Conservation (phyloP, 2,329 filamentous ascomycete species). For the Daldinia sp. region DNA sequence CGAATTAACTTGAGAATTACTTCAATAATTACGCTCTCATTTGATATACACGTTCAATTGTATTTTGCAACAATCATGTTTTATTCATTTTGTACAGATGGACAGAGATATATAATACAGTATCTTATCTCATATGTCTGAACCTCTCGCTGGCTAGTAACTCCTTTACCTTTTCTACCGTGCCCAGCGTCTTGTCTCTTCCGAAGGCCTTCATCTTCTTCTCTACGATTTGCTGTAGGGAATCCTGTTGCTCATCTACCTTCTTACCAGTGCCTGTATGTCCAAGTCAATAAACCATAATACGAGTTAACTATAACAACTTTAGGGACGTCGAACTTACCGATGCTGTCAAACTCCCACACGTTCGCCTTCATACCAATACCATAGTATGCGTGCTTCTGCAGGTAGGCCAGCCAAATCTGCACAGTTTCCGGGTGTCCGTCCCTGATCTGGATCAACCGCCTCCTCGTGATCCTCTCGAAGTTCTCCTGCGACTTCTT, state of each 20-base stretch:
- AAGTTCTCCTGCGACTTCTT: conserved; percentile 99
- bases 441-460: conserved; percentile 92
- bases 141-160: conserved; percentile 66
- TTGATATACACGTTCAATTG: conserved; percentile 33
- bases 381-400: conserved; percentile 94
- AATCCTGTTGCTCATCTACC: conserved; percentile 56
- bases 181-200: conserved; percentile 63
- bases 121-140: conserved; percentile 52
- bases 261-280: conserved; percentile 62
- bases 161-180: conserved; percentile 68
- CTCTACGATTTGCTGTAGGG: conserved; percentile 58
- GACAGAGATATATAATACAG: conserved; percentile 27
- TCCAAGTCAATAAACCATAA: conserved; percentile 33
- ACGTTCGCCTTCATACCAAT: conserved; percentile 99
- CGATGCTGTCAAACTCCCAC: conserved; percentile 84
- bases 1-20: not conserved
- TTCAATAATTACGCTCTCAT: conserved; percentile 1
- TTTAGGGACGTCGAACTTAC: conserved; percentile 58
- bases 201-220: conserved; percentile 69
- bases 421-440: conserved; percentile 90
- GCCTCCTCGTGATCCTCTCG: conserved; percentile 86
- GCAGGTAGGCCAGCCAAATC: conserved; percentile 90
- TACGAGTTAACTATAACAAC: not conserved
- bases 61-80: conserved; percentile 38
- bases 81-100: conserved; percentile 35